Percentiles rank a stretch among this genome's conserved stretches.
These are phyloP conservation scores for Erysimum pusillum DNA, from an alignment of 441 rosid genomes.

Conservation along the genomic window DNA sequence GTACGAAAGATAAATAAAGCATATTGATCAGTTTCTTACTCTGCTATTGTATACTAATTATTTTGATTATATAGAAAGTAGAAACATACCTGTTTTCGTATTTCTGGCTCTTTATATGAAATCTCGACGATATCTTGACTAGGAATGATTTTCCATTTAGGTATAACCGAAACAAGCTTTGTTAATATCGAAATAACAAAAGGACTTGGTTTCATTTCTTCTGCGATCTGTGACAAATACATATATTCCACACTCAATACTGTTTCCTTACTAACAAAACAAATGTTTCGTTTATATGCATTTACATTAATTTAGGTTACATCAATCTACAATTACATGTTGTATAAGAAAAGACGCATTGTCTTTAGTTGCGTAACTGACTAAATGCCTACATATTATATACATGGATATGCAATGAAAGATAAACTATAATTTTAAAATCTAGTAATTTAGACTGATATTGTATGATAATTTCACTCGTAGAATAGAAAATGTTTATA, in stretches of 20 bases:
- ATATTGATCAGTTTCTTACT: conserved; percentile 18
- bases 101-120: conserved; percentile 71
- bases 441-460: not conserved
- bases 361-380: not conserved
- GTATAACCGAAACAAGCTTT: conserved; percentile 62
- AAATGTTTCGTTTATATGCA: not conserved
- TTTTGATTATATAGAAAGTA: not conserved
- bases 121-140: conserved; percentile 66
- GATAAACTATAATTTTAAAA: not conserved
- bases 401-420: not conserved
- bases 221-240: conserved; percentile 65
- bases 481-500: not conserved
- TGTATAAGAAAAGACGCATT: not conserved
- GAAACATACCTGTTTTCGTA: conserved; percentile 64
- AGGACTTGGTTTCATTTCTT: conserved; percentile 70
- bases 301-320: conserved; percentile 10
- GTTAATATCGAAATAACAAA: conserved; percentile 56
- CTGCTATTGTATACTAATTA: not conserved
- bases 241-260: not conserved
- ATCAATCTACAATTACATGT: not conserved
- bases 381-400: not conserved
- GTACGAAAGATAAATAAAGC: conserved; percentile 4
- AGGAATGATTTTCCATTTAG: conserved; percentile 85
- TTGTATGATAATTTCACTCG: not conserved
- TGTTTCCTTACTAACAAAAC: not conserved